Evolutionary conservation across 1,284 basidiomycete genomes (phyloP), one percentile per base, ranked within the genome.

Genomic region (Apiotrichum brassicae): DNA sequence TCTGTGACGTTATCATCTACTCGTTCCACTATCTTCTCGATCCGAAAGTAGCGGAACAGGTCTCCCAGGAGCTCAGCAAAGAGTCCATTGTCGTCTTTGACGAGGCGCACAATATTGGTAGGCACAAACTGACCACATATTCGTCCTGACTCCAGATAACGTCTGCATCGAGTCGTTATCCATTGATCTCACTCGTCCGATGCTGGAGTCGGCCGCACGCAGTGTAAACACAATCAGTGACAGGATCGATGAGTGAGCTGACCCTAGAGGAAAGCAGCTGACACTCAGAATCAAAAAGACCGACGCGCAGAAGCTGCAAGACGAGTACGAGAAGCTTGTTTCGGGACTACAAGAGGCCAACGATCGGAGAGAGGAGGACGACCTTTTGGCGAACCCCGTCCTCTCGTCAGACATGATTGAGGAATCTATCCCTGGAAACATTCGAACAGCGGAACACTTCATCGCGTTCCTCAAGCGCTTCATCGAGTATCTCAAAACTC

Each of bases 1-100:
- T 93, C 68, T 87, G 90, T 49, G 89, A 97, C 71, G 80, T 98
- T 57, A 83, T 99, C 71, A 97, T 99, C 72, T 99, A 97, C 73
- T 97, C 94, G 28, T 99, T 98, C 75, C 95, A 98, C 72, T 99
- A 99, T 70, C 79, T 99, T 22, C 81, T 99, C 38, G 95, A 99
- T 74, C 95, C 95, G 0, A 99, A 99, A 75, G 92, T 99, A 35
- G 95, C 95, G 0, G 94, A 98, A 64, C 93, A 97, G 76, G 95
- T 99, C 13, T 97, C 93, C 6, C 93, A 91, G 65, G 94, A 98
- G 69, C 80, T 98, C 75, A 90, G 87, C 26, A 97, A 97, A 63
- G 95, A 98, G 68, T 85, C 91, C 37, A 99, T 99, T 51, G 93
- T 99, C 39, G 93, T 99, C 0, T 99, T 99, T 64, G 95, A 99